These are phyloP conservation scores for Calonectria honghensis DNA, from an alignment of 2,329 filamentous ascomycete species.

Conservation along the genomic window DNA sequence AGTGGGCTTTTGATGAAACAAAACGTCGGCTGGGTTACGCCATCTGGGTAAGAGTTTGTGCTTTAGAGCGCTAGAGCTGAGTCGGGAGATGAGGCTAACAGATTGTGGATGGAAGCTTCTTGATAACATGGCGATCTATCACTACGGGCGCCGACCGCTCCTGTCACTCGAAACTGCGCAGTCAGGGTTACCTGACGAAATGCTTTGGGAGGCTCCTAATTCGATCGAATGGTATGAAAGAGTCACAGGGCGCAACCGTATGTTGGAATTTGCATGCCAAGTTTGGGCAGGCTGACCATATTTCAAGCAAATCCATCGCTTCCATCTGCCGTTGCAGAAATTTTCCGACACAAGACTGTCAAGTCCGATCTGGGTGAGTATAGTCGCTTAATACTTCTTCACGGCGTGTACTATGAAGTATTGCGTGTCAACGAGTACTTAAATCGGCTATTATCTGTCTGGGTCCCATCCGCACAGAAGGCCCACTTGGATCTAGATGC, in stretches of 20 bases:
- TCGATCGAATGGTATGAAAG: neutral
- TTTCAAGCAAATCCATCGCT: slow-evolving; percentile 43
- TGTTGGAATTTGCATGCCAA: slow-evolving; percentile 11
- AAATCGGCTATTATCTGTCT: slow-evolving; percentile 45
- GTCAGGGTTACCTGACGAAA: slow-evolving; percentile 2
- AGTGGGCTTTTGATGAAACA: slow-evolving; percentile 37
- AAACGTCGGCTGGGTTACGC: slow-evolving; percentile 39
- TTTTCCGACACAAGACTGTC: slow-evolving; percentile 40
- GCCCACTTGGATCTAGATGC: too few relatives aligned
- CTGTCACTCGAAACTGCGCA: slow-evolving; percentile 13
- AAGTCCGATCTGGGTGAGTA: slow-evolving; percentile 50
- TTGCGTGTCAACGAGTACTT: slow-evolving; percentile 42
- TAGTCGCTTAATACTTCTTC: slow-evolving; percentile 47
- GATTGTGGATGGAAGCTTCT: slow-evolving; percentile 25
- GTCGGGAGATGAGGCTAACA: slow-evolving; percentile 29
- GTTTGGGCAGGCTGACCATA: neutral
- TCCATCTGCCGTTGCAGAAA: slow-evolving; percentile 34
- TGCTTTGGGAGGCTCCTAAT: neutral
- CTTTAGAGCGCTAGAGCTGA: neutral
- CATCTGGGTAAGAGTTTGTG: slow-evolving; percentile 40
- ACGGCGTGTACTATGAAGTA: slow-evolving; percentile 50
- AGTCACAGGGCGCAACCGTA: neutral
- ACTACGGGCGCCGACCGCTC: neutral
- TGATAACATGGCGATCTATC: slow-evolving; percentile 17
- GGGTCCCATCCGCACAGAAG: slow-evolving; percentile 46